Evolutionary conservation across 768 basidiomycete genomes (phyloP).

Genomic region (Mycena vulgaris): DNA sequence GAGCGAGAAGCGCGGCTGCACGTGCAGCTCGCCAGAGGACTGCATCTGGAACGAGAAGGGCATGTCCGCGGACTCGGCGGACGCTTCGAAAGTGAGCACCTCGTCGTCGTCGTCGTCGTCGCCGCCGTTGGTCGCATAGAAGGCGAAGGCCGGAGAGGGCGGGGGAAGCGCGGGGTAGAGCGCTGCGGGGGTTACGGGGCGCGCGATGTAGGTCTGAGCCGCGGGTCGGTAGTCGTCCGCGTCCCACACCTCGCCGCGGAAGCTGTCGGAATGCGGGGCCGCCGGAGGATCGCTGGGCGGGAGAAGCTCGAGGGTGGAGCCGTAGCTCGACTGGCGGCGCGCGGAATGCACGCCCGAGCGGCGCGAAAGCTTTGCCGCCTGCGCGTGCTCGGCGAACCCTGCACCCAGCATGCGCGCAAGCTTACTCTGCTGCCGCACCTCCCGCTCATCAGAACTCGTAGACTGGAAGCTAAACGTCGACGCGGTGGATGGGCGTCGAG

Average conservation of each 20-base stretch:
- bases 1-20: not conserved
- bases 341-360: not conserved
- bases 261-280: too few species aligned
- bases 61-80: not conserved
- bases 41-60: not conserved
- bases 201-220: not conserved
- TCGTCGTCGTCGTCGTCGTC: slow-evolving; percentile 6
- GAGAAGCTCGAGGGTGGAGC: not conserved
- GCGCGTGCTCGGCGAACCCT: not conserved
- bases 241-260: not conserved
- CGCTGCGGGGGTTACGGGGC: not conserved
- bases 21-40: slow-evolving; percentile 11
- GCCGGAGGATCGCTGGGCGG: not conserved
- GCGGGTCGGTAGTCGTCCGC: not conserved
- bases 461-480: not conserved
- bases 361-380: too few species aligned
- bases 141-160: not conserved
- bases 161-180: not conserved
- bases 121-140: too few species aligned
- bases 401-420: slow-evolving; percentile 21
- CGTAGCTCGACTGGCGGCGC: slow-evolving; percentile 1
- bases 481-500: not conserved
- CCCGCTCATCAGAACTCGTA: not conserved
- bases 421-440: not conserved
- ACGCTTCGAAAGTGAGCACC: not conserved